Conservation (phyloP, 192 early-diverging fungal genomes). For the Rhizophagus prolifer region DNA sequence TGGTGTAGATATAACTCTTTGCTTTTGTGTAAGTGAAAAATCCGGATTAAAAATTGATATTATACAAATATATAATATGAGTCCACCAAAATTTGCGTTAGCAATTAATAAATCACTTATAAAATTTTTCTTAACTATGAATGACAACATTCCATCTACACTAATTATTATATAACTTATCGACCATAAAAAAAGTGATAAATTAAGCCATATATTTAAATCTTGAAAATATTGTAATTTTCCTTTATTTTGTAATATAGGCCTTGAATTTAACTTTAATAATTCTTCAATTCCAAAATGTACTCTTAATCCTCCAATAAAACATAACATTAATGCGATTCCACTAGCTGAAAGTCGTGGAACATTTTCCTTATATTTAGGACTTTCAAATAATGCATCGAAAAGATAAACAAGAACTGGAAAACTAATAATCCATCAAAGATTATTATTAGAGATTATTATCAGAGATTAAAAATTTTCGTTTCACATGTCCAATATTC, state of each 20-base stretch:
- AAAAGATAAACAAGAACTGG: background rate
- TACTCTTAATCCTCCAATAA: background rate
- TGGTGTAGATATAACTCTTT: background rate
- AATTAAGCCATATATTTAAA: slow-evolving; percentile 11
- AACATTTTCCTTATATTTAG: background rate
- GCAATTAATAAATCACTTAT: background rate
- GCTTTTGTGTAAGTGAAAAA: background rate
- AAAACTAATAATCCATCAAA: no score
- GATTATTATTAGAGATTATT: no score
- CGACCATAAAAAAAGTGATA: background rate
- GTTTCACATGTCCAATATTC: slow-evolving; percentile 12
- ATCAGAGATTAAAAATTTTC: no score
- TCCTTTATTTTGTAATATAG: background rate
- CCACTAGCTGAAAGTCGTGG: background rate
- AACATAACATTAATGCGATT: background rate
- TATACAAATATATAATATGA: background rate
- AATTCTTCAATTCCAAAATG: background rate
- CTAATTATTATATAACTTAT: background rate
- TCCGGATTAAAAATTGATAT: slow-evolving; percentile 6
- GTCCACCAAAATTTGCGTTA: background rate
- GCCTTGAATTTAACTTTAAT: background rate
- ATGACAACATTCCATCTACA: background rate
- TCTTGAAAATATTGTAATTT: slow-evolving; percentile 16
- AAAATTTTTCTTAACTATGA: background rate
- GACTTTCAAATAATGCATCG: background rate